Conservation (phyloP, 2,329 filamentous ascomycete genomes). For the Phaeosphaeriaceae sp. region DNA sequence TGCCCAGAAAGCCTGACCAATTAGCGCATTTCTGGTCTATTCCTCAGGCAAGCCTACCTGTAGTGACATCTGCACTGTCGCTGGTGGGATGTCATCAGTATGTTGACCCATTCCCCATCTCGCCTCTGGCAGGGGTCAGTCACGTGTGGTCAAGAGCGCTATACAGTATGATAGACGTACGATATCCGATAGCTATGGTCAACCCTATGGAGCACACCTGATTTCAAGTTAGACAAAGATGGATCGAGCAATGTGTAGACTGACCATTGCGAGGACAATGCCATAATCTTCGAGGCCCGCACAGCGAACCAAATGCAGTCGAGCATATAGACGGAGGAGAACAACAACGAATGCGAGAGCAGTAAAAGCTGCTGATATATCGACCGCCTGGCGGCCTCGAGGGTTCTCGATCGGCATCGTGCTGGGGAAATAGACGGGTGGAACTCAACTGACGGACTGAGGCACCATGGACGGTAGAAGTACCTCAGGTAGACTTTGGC, state of each 20-base stretch:
- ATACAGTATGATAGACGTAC: slow-evolving; percentile 20
- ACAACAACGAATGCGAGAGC: slow-evolving; percentile 30
- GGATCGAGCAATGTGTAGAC: neutral
- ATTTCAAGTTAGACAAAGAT: slow-evolving; percentile 3
- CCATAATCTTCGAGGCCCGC: slow-evolving; percentile 38
- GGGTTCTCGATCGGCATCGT: slow-evolving; percentile 19
- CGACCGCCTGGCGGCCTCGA: slow-evolving; percentile 31
- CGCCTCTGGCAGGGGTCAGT: slow-evolving; percentile 32
- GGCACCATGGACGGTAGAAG: neutral
- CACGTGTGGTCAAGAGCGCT: too few species aligned
- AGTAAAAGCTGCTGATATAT: slow-evolving; percentile 35
- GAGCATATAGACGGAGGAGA: slow-evolving; percentile 37
- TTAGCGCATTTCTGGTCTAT: slow-evolving; percentile 6
- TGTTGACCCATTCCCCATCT: slow-evolving; percentile 40
- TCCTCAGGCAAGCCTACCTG: slow-evolving; percentile 22
- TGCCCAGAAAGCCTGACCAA: slow-evolving; percentile 38
- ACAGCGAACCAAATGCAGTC: slow-evolving; percentile 37
- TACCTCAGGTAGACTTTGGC: neutral
- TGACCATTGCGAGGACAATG: slow-evolving; percentile 36
- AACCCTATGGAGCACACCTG: slow-evolving; percentile 38
- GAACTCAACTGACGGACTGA: neutral
- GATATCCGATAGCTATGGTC: slow-evolving; percentile 36
- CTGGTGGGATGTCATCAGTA: slow-evolving; percentile 15
- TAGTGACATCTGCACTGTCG: slow-evolving; percentile 26
- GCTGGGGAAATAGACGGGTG: neutral